Conservation (phyloP, 2,329 filamentous ascomycete genomes). For the Trichoderma breve region DNA sequence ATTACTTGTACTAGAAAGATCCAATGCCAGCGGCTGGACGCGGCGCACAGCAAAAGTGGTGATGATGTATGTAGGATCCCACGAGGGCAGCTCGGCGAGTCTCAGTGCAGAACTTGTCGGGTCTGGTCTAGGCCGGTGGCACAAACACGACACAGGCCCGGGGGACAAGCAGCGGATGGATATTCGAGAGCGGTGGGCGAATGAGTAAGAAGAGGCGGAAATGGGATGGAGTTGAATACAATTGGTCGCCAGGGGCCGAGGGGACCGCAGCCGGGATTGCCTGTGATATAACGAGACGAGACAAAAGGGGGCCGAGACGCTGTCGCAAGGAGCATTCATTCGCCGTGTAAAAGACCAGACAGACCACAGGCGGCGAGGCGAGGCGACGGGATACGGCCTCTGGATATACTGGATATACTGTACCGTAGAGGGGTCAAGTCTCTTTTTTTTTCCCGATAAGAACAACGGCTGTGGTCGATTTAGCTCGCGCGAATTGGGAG, state of each 20-base stretch:
- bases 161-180: slow-evolving; percentile 3
- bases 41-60: slow-evolving; percentile 26
- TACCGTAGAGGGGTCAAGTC: slow-evolving; percentile 14
- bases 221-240: neutral
- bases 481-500: slow-evolving; percentile 13
- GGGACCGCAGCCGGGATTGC: slow-evolving; percentile 2
- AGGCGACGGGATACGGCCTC: neutral
- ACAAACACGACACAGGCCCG: slow-evolving; percentile 2
- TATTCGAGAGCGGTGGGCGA: slow-evolving; percentile 12
- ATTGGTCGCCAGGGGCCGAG: slow-evolving; percentile 10
- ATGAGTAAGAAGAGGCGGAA: slow-evolving; percentile 1
- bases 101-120: slow-evolving; percentile 2
- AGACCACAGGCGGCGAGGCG: neutral
- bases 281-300: slow-evolving; percentile 2
- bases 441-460: slow-evolving; percentile 19
- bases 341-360: neutral
- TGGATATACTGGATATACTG: neutral
- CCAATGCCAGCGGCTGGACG: slow-evolving; percentile 32
- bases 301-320: slow-evolving; percentile 11
- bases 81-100: neutral
- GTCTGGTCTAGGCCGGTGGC: slow-evolving; percentile 15
- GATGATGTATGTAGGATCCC: slow-evolving; percentile 2
- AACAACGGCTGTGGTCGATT: slow-evolving; percentile 17
- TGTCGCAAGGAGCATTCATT: neutral
- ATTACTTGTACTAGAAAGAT: slow-evolving; percentile 7